phyloP scores from a whole-genome alignment of 2,329 filamentous ascomycete genomes.

The Bipolaris victoriae region DNA sequence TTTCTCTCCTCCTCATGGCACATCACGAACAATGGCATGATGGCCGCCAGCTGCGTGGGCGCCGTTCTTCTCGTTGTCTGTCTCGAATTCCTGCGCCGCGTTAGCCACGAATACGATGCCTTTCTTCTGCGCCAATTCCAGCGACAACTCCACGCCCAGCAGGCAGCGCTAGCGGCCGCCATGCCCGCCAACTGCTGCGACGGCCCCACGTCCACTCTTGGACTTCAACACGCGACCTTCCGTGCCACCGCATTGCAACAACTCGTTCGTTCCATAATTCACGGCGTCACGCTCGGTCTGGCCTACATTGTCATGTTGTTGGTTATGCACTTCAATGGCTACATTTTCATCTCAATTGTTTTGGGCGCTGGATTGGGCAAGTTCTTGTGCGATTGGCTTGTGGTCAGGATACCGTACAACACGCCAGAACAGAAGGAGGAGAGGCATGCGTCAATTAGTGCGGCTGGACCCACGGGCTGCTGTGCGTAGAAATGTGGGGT shows the following conservation, averaged over 20 bases:
- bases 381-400: slow-evolving; percentile 73
- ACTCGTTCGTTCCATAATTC: slow-evolving; percentile 67
- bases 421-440: slow-evolving; percentile 34
- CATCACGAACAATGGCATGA: slow-evolving; percentile 71
- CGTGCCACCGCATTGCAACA: slow-evolving; percentile 70
- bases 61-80: slow-evolving; percentile 74
- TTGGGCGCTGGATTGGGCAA: slow-evolving; percentile 75
- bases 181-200: slow-evolving; percentile 34
- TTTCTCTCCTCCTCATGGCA: slow-evolving; percentile 76
- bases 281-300: slow-evolving; percentile 73
- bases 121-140: slow-evolving; percentile 64
- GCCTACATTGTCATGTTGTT: slow-evolving; percentile 81
- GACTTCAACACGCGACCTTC: slow-evolving; percentile 42
- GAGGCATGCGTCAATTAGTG: slow-evolving; percentile 25
- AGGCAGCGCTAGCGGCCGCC: slow-evolving; percentile 27
- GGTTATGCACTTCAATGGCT: slow-evolving; percentile 70
- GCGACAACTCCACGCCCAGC: slow-evolving; percentile 37
- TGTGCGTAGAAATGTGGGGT: slow-evolving; percentile 25
- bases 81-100: slow-evolving; percentile 74
- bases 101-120: slow-evolving; percentile 74
- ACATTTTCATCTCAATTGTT: slow-evolving; percentile 81
- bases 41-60: slow-evolving; percentile 80
- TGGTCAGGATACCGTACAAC: slow-evolving; percentile 38
- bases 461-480: slow-evolving; percentile 39
- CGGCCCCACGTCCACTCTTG: slow-evolving; percentile 27